phyloP scores from a whole-genome alignment of 345 rosid species.

The Eucalyptus camaldulensis region DNA sequence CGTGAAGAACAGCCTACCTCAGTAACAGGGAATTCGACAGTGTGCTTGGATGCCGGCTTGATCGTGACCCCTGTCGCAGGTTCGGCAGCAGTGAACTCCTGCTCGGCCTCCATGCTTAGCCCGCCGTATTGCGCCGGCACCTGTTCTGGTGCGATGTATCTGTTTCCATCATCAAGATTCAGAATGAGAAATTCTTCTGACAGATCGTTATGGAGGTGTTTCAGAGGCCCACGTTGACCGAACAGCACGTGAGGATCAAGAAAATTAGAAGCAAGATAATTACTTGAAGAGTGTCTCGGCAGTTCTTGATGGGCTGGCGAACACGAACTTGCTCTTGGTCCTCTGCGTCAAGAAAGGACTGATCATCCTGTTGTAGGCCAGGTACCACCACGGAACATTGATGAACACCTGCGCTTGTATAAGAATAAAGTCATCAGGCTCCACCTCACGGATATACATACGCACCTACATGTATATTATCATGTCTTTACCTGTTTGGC shows the following conservation, averaged over 20 bases:
- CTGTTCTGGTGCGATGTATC: slow-evolving; percentile 58
- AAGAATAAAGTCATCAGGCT: background rate
- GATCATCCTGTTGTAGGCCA: slow-evolving; percentile 44
- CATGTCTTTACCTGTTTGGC: slow-evolving; percentile 39
- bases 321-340: slow-evolving; percentile 69
- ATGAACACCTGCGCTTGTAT: slow-evolving; percentile 32
- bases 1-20: slow-evolving; percentile 28
- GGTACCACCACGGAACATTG: slow-evolving; percentile 83
- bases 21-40: slow-evolving; percentile 45
- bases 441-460: background rate
- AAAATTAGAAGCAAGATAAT: background rate
- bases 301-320: slow-evolving; percentile 42
- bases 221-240: background rate
- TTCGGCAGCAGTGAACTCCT: slow-evolving; percentile 38
- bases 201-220: background rate
- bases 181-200: background rate
- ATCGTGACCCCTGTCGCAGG: slow-evolving; percentile 37
- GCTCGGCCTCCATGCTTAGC: slow-evolving; percentile 41
- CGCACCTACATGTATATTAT: background rate
- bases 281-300: slow-evolving; percentile 81
- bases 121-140: slow-evolving; percentile 66
- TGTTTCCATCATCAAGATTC: background rate
- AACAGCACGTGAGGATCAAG: background rate
- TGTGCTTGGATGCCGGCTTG: slow-evolving; percentile 57
- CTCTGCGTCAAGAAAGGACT: slow-evolving; percentile 66